Evolutionary conservation across 202 grass and related monocot species (phyloP).

Genomic region (Saccharum hybrid): DNA sequence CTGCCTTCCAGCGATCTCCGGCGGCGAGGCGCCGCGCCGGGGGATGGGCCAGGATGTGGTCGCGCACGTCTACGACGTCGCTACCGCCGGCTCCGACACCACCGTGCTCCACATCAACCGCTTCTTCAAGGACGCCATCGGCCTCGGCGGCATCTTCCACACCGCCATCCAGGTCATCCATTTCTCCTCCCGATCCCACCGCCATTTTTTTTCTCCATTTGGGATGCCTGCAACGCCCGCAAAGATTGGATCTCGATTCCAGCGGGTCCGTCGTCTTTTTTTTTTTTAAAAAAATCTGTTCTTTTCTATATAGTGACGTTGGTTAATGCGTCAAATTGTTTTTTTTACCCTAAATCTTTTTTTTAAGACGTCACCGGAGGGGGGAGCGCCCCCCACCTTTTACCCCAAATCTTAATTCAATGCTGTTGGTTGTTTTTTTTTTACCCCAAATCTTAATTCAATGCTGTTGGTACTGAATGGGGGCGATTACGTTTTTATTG

Average conservation of each 20-base stretch:
- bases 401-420: too few species aligned
- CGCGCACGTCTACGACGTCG: constrained; percentile 64
- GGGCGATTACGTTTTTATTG: background rate
- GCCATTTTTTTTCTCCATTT: background rate
- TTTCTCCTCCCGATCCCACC: background rate
- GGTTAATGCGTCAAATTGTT: background rate
- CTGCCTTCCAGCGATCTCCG: constrained; percentile 6
- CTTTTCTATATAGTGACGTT: background rate
- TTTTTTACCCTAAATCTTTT: too few species aligned
- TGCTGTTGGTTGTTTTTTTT: too few species aligned
- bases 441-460: too few species aligned
- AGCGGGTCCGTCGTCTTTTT: background rate
- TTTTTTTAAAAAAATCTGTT: background rate
- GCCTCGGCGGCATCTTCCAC: constrained; percentile 71
- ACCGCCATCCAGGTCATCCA: constrained; percentile 59
- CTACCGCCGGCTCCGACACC: constrained; percentile 45
- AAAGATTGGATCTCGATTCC: constrained; percentile 12
- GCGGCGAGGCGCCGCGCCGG: constrained; percentile 28
- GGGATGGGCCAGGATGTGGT: constrained; percentile 46
- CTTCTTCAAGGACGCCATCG: constrained; percentile 66
- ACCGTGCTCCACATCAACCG: constrained; percentile 66
- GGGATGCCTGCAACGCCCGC: background rate
- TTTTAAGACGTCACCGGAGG: too few species aligned
- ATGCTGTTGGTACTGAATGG: background rate
- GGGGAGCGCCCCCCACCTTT: too few species aligned